These are phyloP conservation scores for Colletotrichum sp. DNA, from an alignment of 2,329 filamentous ascomycete species.

Conservation along the genomic window DNA sequence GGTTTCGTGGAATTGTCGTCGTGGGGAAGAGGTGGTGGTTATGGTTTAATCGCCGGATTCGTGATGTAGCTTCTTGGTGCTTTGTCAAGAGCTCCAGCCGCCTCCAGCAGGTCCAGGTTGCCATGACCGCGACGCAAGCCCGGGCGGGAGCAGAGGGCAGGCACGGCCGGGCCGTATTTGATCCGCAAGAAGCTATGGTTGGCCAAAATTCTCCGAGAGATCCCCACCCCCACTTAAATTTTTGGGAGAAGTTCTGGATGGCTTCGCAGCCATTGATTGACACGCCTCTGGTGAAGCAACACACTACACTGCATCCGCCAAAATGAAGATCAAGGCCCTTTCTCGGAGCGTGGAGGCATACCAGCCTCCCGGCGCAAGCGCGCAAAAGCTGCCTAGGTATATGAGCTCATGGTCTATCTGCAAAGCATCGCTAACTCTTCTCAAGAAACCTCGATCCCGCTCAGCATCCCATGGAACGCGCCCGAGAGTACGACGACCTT, in stretches of 20 bases:
- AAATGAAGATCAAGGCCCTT: slow-evolving; percentile 69
- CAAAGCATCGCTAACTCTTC: background rate
- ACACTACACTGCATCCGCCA: background rate
- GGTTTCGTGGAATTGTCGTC: slow-evolving; percentile 2
- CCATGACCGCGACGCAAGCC: slow-evolving; percentile 19
- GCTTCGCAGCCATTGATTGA: background rate
- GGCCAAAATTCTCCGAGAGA: slow-evolving; percentile 15
- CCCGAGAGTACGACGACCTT: slow-evolving; percentile 81
- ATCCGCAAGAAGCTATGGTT: slow-evolving; percentile 5
- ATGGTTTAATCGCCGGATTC: slow-evolving; percentile 13
- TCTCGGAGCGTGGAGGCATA: slow-evolving; percentile 68
- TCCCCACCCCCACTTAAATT: slow-evolving; percentile 23
- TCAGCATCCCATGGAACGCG: slow-evolving; percentile 89
- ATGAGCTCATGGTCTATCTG: background rate
- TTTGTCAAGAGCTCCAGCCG: slow-evolving; percentile 19
- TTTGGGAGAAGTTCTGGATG: slow-evolving; percentile 21
- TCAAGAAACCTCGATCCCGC: slow-evolving; percentile 78
- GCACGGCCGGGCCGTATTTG: slow-evolving; percentile 2
- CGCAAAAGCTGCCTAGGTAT: slow-evolving; percentile 60
- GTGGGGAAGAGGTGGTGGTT: background rate
- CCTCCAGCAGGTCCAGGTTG: slow-evolving; percentile 18
- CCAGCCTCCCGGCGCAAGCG: slow-evolving; percentile 70
- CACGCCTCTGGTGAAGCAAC: background rate
- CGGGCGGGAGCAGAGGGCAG: background rate
- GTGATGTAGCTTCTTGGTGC: slow-evolving; percentile 15